phyloP scores from a whole-genome alignment of 2,329 filamentous ascomycete species.

The Penicillium sp. region DNA sequence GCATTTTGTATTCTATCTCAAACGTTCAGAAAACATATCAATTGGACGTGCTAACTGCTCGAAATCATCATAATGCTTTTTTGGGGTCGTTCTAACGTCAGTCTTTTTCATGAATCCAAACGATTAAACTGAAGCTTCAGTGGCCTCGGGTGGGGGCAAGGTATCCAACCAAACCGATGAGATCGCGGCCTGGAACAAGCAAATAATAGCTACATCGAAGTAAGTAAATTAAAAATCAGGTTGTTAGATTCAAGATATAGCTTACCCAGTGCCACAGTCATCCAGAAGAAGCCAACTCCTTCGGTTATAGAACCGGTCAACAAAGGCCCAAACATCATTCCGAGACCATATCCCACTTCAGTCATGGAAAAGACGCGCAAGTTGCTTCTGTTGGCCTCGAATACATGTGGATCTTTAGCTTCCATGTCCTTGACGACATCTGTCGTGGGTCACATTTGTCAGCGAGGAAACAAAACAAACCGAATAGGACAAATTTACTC shows the following conservation, averaged over 20 bases:
- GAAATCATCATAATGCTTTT: neutral
- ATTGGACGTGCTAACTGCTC: neutral
- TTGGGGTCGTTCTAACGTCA: neutral
- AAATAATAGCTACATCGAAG: neutral
- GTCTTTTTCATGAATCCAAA: neutral
- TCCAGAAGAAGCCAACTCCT: constrained; percentile 20
- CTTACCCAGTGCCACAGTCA: constrained; percentile 18
- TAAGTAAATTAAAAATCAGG: neutral
- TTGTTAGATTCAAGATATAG: neutral
- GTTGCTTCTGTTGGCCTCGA: constrained; percentile 28
- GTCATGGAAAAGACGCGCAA: constrained; percentile 24
- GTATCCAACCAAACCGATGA: constrained; percentile 8
- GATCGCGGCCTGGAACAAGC: constrained; percentile 2
- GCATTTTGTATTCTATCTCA: neutral
- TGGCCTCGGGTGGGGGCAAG: neutral
- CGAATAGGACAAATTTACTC: constrained; percentile 5
- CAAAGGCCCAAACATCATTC: constrained; percentile 27
- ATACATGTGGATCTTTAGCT: constrained; percentile 22
- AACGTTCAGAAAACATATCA: neutral
- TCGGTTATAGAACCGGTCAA: constrained; percentile 21
- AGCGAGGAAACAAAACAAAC: neutral
- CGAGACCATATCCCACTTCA: constrained; percentile 24
- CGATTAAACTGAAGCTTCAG: neutral
- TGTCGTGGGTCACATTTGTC: neutral
- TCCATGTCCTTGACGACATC: constrained; percentile 22